Evolutionary conservation across 2,329 filamentous ascomycete species (phyloP).

Genomic region (Cladosporium sp.): DNA sequence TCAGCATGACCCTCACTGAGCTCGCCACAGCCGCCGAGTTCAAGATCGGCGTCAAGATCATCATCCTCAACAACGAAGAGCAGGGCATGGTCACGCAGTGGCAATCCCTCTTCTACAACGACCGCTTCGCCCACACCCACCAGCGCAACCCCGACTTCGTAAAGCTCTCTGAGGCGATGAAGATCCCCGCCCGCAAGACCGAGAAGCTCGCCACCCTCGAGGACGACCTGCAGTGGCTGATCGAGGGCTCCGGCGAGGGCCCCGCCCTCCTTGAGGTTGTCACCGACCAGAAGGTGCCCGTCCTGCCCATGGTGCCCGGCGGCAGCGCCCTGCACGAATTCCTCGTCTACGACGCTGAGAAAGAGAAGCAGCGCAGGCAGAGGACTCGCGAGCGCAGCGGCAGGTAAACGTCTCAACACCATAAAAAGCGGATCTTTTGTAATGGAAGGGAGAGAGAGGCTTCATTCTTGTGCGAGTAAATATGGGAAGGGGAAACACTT

Average conservation of each 20-base stretch:
- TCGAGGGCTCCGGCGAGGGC: conserved; percentile 67
- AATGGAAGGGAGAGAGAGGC: neutral
- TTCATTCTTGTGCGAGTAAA: too few species aligned
- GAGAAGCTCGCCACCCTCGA: conserved; percentile 70
- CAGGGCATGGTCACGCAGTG: conserved; percentile 99
- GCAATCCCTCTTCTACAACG: conserved; percentile 96
- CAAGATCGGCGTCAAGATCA: conserved; percentile 92
- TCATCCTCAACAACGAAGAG: conserved; percentile 93
- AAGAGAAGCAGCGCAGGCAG: conserved; percentile 35
- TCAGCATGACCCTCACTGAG: conserved; percentile 97
- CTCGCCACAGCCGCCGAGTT: conserved; percentile 90
- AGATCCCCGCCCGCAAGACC: conserved; percentile 66
- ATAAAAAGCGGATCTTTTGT: neutral
- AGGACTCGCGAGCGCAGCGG: conserved; percentile 33
- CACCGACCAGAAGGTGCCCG: conserved; percentile 82
- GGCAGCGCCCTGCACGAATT: conserved; percentile 89
- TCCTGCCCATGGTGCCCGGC: conserved; percentile 94
- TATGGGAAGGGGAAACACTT: too few species aligned
- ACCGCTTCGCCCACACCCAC: conserved; percentile 87
- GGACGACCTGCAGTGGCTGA: conserved; percentile 78
- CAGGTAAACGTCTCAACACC: conserved; percentile 20
- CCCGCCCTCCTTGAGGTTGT: conserved; percentile 88
- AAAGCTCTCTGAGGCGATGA: conserved; percentile 88
- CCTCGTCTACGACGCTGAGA: conserved; percentile 72
- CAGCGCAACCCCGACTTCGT: conserved; percentile 95